phyloP scores from a whole-genome alignment of 345 rosid genomes.

The Combretum micranthum region DNA sequence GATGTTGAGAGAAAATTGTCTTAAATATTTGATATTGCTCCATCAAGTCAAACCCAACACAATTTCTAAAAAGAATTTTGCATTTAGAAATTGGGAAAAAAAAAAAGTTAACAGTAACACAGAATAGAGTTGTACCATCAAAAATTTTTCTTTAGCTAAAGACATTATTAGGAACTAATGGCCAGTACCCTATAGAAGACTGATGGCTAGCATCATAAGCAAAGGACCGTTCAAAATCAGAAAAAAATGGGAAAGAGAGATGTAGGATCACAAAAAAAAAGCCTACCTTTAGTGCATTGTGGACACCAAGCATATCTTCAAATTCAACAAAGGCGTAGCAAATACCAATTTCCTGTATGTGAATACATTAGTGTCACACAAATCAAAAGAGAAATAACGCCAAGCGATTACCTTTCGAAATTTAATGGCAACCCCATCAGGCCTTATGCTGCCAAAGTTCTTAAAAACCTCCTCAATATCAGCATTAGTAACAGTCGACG shows the following conservation, averaged over 20 bases:
- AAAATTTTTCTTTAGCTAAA: no score
- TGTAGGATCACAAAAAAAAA: background rate
- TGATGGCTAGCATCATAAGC: no score
- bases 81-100: no score
- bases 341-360: constrained; percentile 68
- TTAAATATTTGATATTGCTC: no score
- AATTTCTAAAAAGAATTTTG: no score
- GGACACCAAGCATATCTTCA: constrained; percentile 78
- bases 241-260: background rate
- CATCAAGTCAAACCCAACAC: no score
- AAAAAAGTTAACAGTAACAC: no score
- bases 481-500: constrained; percentile 60
- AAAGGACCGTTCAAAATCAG: background rate
- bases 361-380: background rate
- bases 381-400: background rate
- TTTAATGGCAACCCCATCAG: constrained; percentile 86
- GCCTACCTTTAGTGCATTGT: constrained; percentile 82
- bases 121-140: no score
- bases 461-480: constrained; percentile 87
- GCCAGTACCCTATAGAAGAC: no score
- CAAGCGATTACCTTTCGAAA: constrained; percentile 60
- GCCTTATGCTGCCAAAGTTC: constrained; percentile 75
- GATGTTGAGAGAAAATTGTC: background rate
- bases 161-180: no score
- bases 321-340: constrained; percentile 98